Evolutionary conservation across 208 protist genomes (phyloP), one percentile per base, ranked within the genome.

Genomic region (Leishmania martiniquensis): DNA sequence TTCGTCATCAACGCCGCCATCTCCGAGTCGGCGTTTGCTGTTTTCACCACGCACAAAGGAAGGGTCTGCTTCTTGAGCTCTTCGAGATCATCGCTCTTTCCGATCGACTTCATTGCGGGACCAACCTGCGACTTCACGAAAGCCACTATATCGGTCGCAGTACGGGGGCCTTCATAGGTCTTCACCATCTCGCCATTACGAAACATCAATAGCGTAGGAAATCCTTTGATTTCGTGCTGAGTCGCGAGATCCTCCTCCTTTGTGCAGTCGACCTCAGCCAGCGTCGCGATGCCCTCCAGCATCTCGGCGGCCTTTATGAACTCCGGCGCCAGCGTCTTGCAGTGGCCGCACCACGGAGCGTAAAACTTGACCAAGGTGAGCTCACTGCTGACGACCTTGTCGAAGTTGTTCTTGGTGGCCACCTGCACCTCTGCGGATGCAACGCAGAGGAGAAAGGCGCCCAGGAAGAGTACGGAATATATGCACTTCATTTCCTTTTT

Each of bases 311-410:
- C 91, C 73, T 95, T 93, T 59, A 87, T 83, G 72, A 87, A 97
- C 80, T 97, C 94, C 25, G 97, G 96, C 4, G 90, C 95, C 44
- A 98, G 86, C 76, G 95, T 96, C 78, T 98, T 95, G 91, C 98
- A 99, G 88, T 99, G 97, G 47, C 96, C 97, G 84, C 98, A 99
- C 96, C 96, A 98, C 72, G 96, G 95, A 39, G 94, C 93, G 69
- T 97, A 98, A 82, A 99, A 99, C 85, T 99, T 98, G 47, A 99
- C 88, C 32, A 98, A 82, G 13, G 86, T 83, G 4, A 97, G 66
- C 34, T 91, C 88, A 7, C 72, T 84, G 51, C 49, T 76, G 65
- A 97, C 78, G 55, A 87, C 54, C 15, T 76, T 70, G 66, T 95
- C 85, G 73, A 98, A 95, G 86, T 96, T 88, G 29, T 69, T 75